These are phyloP conservation scores for Colletotrichum musae DNA, from an alignment of 2,329 filamentous ascomycete species.

Conservation along the genomic window DNA sequence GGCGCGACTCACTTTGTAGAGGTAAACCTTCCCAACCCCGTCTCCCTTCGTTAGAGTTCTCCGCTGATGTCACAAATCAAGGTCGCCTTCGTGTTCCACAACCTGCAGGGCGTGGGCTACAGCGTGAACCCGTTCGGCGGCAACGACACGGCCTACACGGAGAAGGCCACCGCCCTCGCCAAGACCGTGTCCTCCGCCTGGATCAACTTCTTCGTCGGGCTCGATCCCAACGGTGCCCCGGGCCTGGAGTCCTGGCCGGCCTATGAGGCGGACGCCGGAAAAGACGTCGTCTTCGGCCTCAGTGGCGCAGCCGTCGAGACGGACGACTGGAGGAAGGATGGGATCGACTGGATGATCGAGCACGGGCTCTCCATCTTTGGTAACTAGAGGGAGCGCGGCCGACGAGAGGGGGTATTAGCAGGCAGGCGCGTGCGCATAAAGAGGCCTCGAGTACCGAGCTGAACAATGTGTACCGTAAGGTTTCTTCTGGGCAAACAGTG, in stretches of 20 bases:
- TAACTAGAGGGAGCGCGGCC: conserved; percentile 18
- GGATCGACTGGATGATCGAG: conserved; percentile 49
- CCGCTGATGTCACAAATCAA: conserved; percentile 33
- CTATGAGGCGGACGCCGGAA: conserved; percentile 43
- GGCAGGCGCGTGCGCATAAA: too few relatives aligned
- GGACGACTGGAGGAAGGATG: conserved; percentile 49
- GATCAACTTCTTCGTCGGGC: conserved; percentile 48
- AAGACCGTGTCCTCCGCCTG: conserved; percentile 49
- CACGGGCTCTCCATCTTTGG: conserved; percentile 48
- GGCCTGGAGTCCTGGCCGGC: conserved; percentile 46
- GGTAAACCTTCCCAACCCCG: conserved; percentile 33
- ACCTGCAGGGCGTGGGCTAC: conserved; percentile 50
- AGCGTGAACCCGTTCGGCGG: conserved; percentile 49
- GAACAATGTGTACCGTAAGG: too few relatives aligned
- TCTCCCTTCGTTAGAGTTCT: background rate
- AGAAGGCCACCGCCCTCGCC: conserved; percentile 46
- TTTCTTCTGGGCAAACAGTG: too few relatives aligned
- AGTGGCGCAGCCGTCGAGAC: conserved; percentile 46
- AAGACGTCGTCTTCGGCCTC: conserved; percentile 49
- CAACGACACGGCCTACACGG: conserved; percentile 45
- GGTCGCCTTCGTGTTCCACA: conserved; percentile 59
- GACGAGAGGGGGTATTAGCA: too few relatives aligned
- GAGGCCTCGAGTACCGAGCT: too few relatives aligned
- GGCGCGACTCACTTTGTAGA: conserved; percentile 57
- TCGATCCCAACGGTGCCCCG: conserved; percentile 47